Percentiles rank a stretch among this genome's conserved stretches.
phyloP scores from a whole-genome alignment of 345 rosid species.

The Melaleuca alternifolia region DNA sequence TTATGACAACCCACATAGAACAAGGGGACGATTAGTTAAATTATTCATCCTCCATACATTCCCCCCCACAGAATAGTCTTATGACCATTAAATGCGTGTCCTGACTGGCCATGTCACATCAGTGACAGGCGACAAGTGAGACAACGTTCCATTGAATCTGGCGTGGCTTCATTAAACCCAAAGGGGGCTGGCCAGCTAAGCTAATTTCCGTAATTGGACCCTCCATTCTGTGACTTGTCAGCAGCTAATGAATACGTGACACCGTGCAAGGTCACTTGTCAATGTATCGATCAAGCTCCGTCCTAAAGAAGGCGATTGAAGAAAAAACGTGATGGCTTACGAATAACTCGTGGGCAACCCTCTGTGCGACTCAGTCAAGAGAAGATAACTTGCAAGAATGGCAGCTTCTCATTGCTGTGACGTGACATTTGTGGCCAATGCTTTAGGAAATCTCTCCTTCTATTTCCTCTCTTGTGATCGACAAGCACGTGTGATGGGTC shows the following conservation, averaged over 20 bases:
- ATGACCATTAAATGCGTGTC: not conserved
- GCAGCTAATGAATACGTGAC: too few species aligned
- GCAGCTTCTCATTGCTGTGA: not conserved
- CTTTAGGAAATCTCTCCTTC: not conserved
- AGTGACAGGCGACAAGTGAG: not conserved
- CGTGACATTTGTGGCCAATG: not conserved
- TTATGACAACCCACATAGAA: not conserved
- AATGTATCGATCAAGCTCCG: not conserved
- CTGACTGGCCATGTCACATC: not conserved
- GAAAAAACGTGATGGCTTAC: not conserved
- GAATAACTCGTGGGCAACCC: not conserved
- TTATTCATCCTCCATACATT: not conserved
- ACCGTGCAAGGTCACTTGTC: too few species aligned
- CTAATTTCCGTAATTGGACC: not conserved
- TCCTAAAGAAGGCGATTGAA: not conserved
- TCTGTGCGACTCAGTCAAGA: not conserved
- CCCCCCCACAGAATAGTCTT: not conserved
- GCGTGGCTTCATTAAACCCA: not conserved
- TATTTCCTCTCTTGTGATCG: not conserved
- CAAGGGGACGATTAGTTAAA: not conserved
- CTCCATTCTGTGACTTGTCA: not conserved
- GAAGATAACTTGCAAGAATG: not conserved
- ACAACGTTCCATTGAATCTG: not conserved
- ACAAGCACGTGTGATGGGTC: not conserved
- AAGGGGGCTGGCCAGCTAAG: not conserved